Evolutionary conservation across 768 basidiomycete genomes (phyloP), one percentile per base, ranked within the genome.

Genomic region (Mycena capillaripes): DNA sequence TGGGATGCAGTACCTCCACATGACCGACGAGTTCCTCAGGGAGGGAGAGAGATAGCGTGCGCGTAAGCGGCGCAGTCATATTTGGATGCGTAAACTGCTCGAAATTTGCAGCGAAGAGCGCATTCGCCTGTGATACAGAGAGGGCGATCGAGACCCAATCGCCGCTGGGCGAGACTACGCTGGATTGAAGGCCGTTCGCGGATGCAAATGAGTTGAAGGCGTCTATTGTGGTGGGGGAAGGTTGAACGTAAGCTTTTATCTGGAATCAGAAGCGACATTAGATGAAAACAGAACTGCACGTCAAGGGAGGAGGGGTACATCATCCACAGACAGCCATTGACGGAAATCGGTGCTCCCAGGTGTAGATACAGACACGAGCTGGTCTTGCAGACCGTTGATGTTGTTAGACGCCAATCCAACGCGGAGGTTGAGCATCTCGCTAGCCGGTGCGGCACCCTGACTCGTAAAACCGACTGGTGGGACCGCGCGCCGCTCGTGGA

Each of bases 351-450:
- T 71, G 73, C 78, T 85, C 34, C 76, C 74, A 5, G 85, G 84
- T 3, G 81, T 82, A 70, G 82, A 83, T 72, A 85, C 83, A 48
- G 78, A 82, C 69, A 79, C 75, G 25, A 85, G 79, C 10, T 76
- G 79, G 59, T 81, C 76, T 72, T 84, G 80, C 10, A 86, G 82
- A 12, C 84, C 84, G 12, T 66, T 66, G 32, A 81, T 79, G 71
- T 86, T 76, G 59, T 73, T 80, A 63, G 81, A 81, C 25, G 76
- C 77, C 58, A 86, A 79, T 4, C 80, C 84, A 58, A 86, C 71
- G 52, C 83, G 82, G 50, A 86, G 76, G 63, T 79, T 81, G 46
- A 87, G 77, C 17, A 76, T 70, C 0, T 78, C 72, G 62, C 81
- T 78, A 3, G 77, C 69, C 8, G 80, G 62, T 23, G 58, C 40